Evolutionary conservation across 345 rosid species (phyloP).

Genomic region (Rhodamnia rubescens): DNA sequence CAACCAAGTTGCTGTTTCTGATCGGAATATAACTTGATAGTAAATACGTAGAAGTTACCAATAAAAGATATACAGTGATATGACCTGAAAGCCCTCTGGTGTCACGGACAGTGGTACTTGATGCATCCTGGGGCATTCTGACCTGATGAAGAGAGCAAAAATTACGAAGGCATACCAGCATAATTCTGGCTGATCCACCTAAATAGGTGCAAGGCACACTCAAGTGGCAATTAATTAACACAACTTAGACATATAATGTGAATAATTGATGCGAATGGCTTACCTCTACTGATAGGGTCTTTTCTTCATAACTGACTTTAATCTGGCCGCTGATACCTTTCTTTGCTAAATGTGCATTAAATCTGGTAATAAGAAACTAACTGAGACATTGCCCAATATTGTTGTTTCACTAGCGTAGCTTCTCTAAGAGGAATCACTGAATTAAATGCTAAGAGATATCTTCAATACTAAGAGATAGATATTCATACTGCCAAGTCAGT

Average conservation of each 20-base stretch:
- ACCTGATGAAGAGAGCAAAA: conserved; percentile 37
- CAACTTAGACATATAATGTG: neutral
- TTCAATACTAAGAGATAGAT: neutral
- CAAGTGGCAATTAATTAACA: neutral
- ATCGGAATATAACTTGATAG: neutral
- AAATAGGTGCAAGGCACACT: neutral
- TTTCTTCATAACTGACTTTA: conserved; percentile 56
- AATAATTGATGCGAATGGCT: conserved; percentile 2
- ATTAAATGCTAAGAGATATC: neutral
- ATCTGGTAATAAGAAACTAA: conserved; percentile 30
- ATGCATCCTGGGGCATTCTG: conserved; percentile 97
- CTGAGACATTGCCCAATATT: neutral
- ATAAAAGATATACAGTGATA: neutral
- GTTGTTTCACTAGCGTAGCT: neutral
- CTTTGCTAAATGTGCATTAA: conserved; percentile 70
- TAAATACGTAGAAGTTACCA: neutral
- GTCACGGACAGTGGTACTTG: conserved; percentile 62
- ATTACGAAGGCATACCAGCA: neutral
- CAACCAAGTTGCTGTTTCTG: neutral
- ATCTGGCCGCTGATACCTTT: conserved; percentile 85
- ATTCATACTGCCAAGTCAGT: conserved; percentile 74
- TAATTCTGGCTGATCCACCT: neutral
- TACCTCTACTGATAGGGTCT: conserved; percentile 81
- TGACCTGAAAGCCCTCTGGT: conserved; percentile 95
- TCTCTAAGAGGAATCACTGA: neutral